These are phyloP conservation scores for Schwanniomyces polymorphus DNA, from an alignment of 805 yeast genomes.

Conservation along the genomic window DNA sequence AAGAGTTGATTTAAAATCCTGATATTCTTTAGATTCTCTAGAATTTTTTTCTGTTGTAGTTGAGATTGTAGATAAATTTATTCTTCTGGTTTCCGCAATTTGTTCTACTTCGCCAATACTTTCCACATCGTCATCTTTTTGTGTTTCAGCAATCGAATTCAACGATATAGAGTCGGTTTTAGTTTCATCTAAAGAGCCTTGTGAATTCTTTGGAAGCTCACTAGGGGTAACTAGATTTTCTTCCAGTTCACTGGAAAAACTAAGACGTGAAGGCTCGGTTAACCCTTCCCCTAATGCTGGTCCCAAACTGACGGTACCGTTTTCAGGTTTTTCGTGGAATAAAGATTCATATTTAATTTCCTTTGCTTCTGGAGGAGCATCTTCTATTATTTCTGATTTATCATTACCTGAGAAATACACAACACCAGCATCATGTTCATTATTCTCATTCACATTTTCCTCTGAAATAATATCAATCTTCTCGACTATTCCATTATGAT, in stretches of 20 bases:
- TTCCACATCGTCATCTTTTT: background rate
- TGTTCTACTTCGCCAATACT: background rate
- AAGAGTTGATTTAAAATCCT: conserved; percentile 32
- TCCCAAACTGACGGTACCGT: background rate
- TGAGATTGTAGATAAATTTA: conserved; percentile 1
- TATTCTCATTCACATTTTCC: background rate
- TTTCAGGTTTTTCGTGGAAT: background rate
- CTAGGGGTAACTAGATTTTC: background rate
- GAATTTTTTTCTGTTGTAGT: background rate
- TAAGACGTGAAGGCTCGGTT: background rate
- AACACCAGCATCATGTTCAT: background rate
- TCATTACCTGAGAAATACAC: background rate
- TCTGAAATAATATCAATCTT: background rate
- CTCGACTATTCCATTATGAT: background rate
- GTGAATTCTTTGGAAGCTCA: background rate
- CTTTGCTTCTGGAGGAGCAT: background rate
- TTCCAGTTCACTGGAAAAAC: background rate
- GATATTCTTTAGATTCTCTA: conserved; percentile 6
- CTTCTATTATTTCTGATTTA: background rate
- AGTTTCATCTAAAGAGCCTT: background rate
- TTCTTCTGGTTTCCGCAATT: background rate
- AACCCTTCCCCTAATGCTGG: background rate
- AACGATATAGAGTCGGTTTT: background rate
- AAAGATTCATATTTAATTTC: background rate
- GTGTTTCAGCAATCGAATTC: background rate